phyloP scores from a whole-genome alignment of 148 eudicot genomes.

The Amaranthus hypochondriacus region DNA sequence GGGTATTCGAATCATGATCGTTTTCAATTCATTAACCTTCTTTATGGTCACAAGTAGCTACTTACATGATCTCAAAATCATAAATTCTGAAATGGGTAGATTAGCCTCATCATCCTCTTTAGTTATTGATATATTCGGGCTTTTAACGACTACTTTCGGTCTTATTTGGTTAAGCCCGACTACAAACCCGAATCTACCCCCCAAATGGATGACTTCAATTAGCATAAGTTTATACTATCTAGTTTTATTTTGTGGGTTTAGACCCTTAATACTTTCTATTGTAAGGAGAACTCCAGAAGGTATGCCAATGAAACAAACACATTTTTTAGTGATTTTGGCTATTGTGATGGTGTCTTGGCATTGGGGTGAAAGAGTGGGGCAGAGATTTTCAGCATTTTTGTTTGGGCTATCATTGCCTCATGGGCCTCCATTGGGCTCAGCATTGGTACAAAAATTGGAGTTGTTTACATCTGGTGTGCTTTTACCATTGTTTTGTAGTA shows the following conservation, averaged over 20 bases:
- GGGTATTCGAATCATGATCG: constrained; percentile 19
- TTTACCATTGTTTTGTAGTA: constrained; percentile 28
- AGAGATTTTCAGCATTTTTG: constrained; percentile 29
- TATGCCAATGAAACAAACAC: constrained; percentile 23
- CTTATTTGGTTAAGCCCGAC: constrained; percentile 11
- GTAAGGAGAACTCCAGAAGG: constrained; percentile 28
- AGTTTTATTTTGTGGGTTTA: constrained; percentile 20
- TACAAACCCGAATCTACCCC: neutral
- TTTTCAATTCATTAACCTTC: constrained; percentile 30
- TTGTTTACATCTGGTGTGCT: constrained; percentile 23
- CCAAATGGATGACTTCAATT: neutral
- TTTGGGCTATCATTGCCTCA: constrained; percentile 39
- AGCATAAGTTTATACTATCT: constrained; percentile 16
- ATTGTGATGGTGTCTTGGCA: constrained; percentile 26
- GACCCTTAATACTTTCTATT: constrained; percentile 30
- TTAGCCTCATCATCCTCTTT: constrained; percentile 29
- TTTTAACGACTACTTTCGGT: neutral
- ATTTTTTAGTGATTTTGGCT: constrained; percentile 22
- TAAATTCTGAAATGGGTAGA: constrained; percentile 32
- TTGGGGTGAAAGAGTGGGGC: constrained; percentile 27
- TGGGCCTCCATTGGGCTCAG: constrained; percentile 36
- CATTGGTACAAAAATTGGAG: constrained; percentile 34
- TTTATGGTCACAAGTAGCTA: constrained; percentile 27
- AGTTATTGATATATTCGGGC: constrained; percentile 25
- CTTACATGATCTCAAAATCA: constrained; percentile 24